Percentiles rank a stretch among this genome's conserved stretches.
phyloP scores from a whole-genome alignment of 306 rosid genomes.

The Oemleria cerasiformis region DNA sequence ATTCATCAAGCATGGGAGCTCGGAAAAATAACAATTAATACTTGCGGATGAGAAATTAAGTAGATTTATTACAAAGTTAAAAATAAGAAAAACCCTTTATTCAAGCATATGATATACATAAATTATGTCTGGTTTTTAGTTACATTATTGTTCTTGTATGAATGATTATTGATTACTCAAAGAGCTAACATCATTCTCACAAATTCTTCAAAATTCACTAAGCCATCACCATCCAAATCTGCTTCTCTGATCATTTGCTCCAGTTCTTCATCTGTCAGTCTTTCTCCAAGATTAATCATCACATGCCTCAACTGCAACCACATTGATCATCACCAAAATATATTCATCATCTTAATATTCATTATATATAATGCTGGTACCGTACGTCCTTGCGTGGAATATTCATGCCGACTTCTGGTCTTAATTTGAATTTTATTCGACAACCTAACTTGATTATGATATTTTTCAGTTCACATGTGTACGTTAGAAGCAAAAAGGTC shows the following conservation, averaged over 20 bases:
- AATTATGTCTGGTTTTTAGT: no score
- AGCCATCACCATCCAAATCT: conserved; percentile 74
- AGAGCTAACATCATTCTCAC: conserved; percentile 57
- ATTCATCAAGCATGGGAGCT: no score
- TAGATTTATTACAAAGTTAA: no score
- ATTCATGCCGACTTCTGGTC: background rate
- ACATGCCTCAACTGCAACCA: conserved; percentile 48
- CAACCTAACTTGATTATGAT: background rate
- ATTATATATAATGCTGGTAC: background rate
- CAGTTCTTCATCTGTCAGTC: conserved; percentile 52
- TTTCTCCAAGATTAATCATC: conserved; percentile 54
- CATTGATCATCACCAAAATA: background rate
- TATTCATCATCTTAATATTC: background rate
- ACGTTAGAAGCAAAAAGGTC: background rate
- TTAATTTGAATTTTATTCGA: background rate
- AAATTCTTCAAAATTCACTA: conserved; percentile 58
- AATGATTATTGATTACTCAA: conserved; percentile 5
- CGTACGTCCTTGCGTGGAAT: background rate
- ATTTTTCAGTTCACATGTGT: background rate
- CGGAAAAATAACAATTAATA: no score
- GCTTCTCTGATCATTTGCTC: conserved; percentile 66
- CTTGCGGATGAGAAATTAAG: no score
- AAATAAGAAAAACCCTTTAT: no score
- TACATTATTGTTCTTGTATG: no score
- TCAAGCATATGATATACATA: no score